These are phyloP conservation scores for Diaporthe velutina DNA, from an alignment of 2,329 filamentous ascomycete species.

Conservation along the genomic window DNA sequence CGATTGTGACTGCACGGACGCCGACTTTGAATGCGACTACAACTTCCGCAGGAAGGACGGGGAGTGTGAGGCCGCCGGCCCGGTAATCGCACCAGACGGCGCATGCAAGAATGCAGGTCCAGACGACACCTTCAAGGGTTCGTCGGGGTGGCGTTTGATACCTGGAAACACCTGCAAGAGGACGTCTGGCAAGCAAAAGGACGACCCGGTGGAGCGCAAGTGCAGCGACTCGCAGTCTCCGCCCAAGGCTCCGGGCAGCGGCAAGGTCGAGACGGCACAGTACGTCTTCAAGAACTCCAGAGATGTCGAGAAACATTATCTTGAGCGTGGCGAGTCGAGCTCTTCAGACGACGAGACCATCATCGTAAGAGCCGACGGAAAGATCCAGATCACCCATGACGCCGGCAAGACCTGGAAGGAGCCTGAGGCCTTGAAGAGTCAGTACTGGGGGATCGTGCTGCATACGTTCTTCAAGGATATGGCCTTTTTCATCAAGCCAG, in stretches of 20 bases:
- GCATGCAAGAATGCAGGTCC: constrained; percentile 75
- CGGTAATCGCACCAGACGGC: constrained; percentile 76
- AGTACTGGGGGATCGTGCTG: constrained; percentile 80
- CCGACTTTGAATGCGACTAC: constrained; percentile 97
- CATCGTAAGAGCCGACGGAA: constrained; percentile 65
- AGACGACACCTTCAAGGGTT: constrained; percentile 82
- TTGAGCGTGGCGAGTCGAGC: constrained; percentile 80
- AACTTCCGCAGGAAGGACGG: constrained; percentile 82
- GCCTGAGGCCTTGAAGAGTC: constrained; percentile 72
- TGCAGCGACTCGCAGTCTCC: constrained; percentile 74
- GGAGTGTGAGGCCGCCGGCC: constrained; percentile 75
- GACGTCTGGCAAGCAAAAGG: constrained; percentile 72
- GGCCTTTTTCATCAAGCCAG: constrained; percentile 85
- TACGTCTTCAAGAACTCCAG: constrained; percentile 67
- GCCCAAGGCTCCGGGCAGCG: constrained; percentile 69
- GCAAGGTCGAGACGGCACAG: constrained; percentile 73
- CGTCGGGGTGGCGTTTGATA: constrained; percentile 92
- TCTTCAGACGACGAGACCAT: constrained; percentile 78
- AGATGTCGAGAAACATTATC: constrained; percentile 74
- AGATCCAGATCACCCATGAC: constrained; percentile 82
- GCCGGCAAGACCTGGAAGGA: constrained; percentile 89
- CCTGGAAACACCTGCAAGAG: constrained; percentile 82
- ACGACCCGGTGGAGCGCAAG: constrained; percentile 78
- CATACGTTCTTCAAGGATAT: constrained; percentile 87
- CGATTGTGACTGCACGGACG: constrained; percentile 83